Conservation (phyloP, 2,329 filamentous ascomycete species). For the Ceratocystis cacaofunesta region DNA sequence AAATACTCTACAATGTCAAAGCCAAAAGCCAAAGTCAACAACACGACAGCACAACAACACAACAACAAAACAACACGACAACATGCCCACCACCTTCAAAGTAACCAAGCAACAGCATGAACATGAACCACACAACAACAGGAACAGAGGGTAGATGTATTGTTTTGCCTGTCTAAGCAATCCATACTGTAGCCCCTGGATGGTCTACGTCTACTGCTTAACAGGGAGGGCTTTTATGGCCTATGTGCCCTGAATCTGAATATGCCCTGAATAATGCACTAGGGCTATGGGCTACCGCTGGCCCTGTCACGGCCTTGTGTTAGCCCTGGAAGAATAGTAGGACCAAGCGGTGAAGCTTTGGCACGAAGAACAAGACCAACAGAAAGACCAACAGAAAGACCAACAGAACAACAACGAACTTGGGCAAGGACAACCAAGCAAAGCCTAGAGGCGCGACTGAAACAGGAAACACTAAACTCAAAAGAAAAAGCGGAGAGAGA, state of each 20-base stretch:
- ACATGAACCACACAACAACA: background rate
- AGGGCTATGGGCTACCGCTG: background rate
- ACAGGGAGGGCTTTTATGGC: background rate
- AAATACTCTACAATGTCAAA: background rate
- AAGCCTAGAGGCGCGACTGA: background rate
- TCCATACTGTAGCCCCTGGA: background rate
- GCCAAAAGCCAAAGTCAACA: slow-evolving; percentile 7
- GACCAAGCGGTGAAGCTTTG: slow-evolving; percentile 6
- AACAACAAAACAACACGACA: background rate
- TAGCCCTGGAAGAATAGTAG: background rate
- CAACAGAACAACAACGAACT: background rate
- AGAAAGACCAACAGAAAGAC: background rate
- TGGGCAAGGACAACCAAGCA: background rate
- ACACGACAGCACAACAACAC: background rate
- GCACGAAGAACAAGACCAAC: background rate
- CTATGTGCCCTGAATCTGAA: background rate
- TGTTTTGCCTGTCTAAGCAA: no score
- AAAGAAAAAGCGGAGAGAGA: background rate
- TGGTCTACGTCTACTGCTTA: background rate
- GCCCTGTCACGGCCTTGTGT: background rate
- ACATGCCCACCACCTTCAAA: background rate
- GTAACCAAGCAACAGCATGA: slow-evolving; percentile 5
- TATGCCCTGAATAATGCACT: no score
- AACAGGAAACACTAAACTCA: background rate
- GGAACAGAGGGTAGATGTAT: background rate